Conservation (phyloP, 768 basidiomycete species). For the Suillus lakei region DNA sequence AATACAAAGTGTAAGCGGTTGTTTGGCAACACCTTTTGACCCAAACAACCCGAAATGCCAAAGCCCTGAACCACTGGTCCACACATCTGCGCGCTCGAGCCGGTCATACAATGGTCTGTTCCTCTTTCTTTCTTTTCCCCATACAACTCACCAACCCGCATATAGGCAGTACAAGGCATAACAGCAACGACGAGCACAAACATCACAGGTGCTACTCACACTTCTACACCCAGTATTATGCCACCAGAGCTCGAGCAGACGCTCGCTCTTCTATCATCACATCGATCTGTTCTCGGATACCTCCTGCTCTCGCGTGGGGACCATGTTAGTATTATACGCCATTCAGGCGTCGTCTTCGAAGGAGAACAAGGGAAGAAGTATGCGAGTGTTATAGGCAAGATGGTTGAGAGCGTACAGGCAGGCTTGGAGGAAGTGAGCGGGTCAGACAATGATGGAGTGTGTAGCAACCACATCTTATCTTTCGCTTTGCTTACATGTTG, state of each 20-base stretch:
- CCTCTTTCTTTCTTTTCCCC: too few species aligned
- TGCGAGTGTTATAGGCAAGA: constrained; percentile 69
- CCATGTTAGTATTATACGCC: constrained; percentile 79
- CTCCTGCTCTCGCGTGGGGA: constrained; percentile 78
- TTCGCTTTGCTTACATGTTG: neutral
- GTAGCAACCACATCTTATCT: constrained; percentile 28
- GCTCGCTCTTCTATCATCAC: constrained; percentile 73
- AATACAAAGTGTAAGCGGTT: neutral
- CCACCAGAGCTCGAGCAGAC: constrained; percentile 87
- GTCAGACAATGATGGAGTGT: constrained; percentile 61
- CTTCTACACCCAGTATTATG: constrained; percentile 45
- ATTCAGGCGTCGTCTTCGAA: constrained; percentile 85
- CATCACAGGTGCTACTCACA: constrained; percentile 12
- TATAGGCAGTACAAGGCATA: constrained; percentile 15
- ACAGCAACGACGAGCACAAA: constrained; percentile 20
- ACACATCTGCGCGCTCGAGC: neutral
- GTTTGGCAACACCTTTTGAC: constrained; percentile 6
- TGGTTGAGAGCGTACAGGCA: constrained; percentile 78
- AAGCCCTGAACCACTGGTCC: neutral
- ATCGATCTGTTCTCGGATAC: constrained; percentile 87
- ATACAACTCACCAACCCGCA: neutral
- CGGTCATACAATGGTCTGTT: neutral
- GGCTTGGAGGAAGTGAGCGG: constrained; percentile 80
- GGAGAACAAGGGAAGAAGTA: constrained; percentile 83
- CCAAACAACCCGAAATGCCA: constrained; percentile 1